Evolutionary conservation across 2,329 filamentous ascomycete genomes (phyloP).

Genomic region (Colletotrichum salicis): DNA sequence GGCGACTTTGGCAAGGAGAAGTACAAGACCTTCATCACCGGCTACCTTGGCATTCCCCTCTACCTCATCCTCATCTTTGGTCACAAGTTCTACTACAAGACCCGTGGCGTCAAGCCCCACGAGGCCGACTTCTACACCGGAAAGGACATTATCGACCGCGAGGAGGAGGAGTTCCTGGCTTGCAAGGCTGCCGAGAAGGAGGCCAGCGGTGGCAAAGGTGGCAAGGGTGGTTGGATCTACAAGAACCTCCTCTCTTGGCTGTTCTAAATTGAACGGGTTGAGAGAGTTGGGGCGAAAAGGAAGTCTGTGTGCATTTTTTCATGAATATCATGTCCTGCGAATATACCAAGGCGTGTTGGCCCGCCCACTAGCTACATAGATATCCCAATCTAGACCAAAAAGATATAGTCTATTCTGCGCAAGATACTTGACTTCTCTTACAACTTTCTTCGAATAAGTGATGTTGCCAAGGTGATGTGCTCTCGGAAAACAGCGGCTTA

Average conservation of each 20-base stretch:
- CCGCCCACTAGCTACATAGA: constrained; percentile 28
- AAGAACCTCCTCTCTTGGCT: constrained; percentile 39
- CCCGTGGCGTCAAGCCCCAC: constrained; percentile 64
- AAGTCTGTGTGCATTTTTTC: constrained; percentile 1
- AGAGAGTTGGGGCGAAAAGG: neutral
- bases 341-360: constrained; percentile 33
- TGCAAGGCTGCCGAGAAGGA: constrained; percentile 52
- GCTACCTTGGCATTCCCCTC: constrained; percentile 80
- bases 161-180: constrained; percentile 76
- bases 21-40: constrained; percentile 81
- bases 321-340: constrained; percentile 34
- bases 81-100: constrained; percentile 69
- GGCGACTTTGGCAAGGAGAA: constrained; percentile 54
- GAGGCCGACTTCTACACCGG: constrained; percentile 77
- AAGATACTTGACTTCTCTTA: neutral
- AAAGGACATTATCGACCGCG: constrained; percentile 78
- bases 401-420: constrained; percentile 1
- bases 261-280: constrained; percentile 21
- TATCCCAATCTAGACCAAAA: constrained; percentile 30
- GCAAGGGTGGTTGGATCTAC: constrained; percentile 43
- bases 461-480: too few species aligned
- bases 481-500: constrained; percentile 22
- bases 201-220: constrained; percentile 38
- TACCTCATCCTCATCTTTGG: constrained; percentile 77
- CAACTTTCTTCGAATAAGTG: neutral